Base-by-base conservation (phyloP, 345 rosid genomes). In the Citrus maxima region DNA sequence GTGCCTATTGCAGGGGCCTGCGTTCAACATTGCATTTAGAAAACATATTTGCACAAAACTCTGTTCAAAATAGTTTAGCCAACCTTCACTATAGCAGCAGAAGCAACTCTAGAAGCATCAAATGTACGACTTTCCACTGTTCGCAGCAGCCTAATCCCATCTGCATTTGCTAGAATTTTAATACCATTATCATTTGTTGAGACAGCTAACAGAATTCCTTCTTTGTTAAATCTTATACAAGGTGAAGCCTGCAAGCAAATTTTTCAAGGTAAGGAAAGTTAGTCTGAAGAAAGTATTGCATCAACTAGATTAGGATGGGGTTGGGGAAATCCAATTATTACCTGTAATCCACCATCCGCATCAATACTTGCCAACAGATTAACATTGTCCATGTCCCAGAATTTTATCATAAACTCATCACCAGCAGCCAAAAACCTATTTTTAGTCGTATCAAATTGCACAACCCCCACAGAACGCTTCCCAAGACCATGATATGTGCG, bases 271-370 rank as follows among this genome's bases (percentile, higher is more conserved):
- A 13, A 68, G 35, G 16, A 35, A 18, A 73, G 34, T 80, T 78
- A 84, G 78, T 42, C 37, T 59, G 73, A 7, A 72, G 65, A 8
- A 67, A 49, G 27, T 56, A 37, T 19, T 24, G 74, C 55, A 76
- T 24, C 25, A 77, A 73, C 76, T 42, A 54, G 34, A 78, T 73
- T 77, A 51, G 34, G 42, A 55, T 30, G 24, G 69, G 30, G 30
- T 24, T 58, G 28, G n/a, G 35, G 49, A 77, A 30, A 70, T 46
- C 37, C 51, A 21, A 66, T 77, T 86, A 35, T 82, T 90, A 92
- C 98, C 88, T 85, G 88, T 70, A 94, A 80, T 84, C 97, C 98
- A 82, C 95, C 95, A 42, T 92, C 94, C 74, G 97, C 97, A 78
- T 89, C 88, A 70, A 80, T 86, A 78, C 89, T 91, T 16, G 94